Evolutionary conservation across 345 rosid genomes (phyloP), one percentile per base, ranked within the genome.

Genomic region (Punica granatum): DNA sequence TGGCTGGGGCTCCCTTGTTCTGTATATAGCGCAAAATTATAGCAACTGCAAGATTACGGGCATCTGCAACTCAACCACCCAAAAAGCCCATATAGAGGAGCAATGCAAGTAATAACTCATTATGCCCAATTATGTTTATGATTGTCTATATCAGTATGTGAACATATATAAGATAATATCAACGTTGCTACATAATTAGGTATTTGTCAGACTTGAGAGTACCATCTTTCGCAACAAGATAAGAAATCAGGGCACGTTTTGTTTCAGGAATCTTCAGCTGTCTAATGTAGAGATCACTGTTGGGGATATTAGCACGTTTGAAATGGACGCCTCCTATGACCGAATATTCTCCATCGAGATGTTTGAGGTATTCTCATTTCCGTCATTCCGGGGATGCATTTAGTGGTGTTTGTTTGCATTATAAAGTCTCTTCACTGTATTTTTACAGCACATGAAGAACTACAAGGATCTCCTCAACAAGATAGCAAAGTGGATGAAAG

Each of bases 1-100:
- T 74, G 98, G 97, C 0, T 87, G 97, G 97, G 98, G 98, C 0
- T 90, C 97, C 36, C 85, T 93, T 36, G 78, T 83, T 75, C 69
- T 88, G 62, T 83, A 85, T 81, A 82, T 87, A 65, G 97, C 97
- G 14, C 77, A 79, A 54, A 87, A 87, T 63, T 86, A 81, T 46
- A 73, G 82, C 67, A 86, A 77, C 5, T 93, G 97, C 83, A 90
- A 67, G 67, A 4, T 90, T 32, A 88, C 88, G 0, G 97, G 98
- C 60, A 82, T 93, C 43, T 90, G 98, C 82, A 90, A 92, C 74
- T 92, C 98, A 5, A 75, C 30, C 18, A 88, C 94, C 0, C 97
- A 90, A 77, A 93, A 87, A 75, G 87, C 76, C 13, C 60, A 37
- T 68, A 86, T 93, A 12, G 85, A 84, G 15, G 92, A 87, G 36